Conservation (phyloP, 768 basidiomycete species). For the Kwoniella heveanensis region DNA sequence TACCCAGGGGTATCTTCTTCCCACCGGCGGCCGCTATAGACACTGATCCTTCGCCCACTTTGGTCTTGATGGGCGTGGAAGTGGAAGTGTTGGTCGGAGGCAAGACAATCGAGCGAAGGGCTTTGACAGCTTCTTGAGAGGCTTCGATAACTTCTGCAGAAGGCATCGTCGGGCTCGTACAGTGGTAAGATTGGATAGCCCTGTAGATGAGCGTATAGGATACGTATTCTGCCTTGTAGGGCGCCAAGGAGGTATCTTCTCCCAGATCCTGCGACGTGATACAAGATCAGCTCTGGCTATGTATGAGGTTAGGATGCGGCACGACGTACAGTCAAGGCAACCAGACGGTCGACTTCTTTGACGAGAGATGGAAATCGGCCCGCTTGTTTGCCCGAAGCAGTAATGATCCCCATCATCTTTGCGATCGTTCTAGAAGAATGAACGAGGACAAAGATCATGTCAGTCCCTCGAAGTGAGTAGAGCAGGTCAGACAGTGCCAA, state of each 20-base stretch:
- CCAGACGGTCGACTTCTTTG: constrained; percentile 3
- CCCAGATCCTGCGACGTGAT: constrained; percentile 46
- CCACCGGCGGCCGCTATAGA: background rate
- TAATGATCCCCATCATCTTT: constrained; percentile 63
- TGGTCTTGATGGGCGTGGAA: constrained; percentile 34
- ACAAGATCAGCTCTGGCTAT: background rate
- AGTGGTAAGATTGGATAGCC: constrained; percentile 69
- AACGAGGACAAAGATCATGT: no score
- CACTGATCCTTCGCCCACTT: no score
- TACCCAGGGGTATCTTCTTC: constrained; percentile 18
- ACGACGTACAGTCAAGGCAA: constrained; percentile 7
- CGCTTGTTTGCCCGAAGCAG: constrained; percentile 50
- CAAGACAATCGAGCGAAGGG: constrained; percentile 56
- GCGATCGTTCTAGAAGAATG: constrained; percentile 56
- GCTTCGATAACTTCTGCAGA: constrained; percentile 61
- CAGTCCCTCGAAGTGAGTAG: no score
- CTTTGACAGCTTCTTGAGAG: constrained; percentile 62
- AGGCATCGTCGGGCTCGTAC: constrained; percentile 53
- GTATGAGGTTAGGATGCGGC: no score
- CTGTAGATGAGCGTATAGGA: constrained; percentile 65
- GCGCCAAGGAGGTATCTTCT: constrained; percentile 48
- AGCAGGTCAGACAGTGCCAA: no score
- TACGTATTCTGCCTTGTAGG: constrained; percentile 60
- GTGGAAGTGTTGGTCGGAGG: constrained; percentile 10
- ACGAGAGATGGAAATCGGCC: constrained; percentile 50